Base-by-base conservation (phyloP, 2,329 filamentous ascomycete species). In the Talaromyces amestolkiae region DNA sequence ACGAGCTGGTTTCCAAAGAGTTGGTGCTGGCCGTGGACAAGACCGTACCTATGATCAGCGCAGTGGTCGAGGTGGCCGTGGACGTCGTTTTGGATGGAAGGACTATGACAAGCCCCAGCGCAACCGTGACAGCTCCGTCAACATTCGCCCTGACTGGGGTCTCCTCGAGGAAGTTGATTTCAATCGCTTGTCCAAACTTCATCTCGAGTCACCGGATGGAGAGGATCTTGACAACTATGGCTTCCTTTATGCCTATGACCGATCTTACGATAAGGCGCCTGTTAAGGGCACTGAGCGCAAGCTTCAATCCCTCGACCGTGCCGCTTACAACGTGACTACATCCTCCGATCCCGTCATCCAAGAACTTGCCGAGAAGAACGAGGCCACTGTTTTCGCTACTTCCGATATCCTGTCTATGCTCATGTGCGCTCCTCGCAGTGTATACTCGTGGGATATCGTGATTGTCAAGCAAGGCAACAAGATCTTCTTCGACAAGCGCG, bases 161-260 rank as follows among this genome's bases (percentile, higher is more conserved):
- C 87, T 99, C 82, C 84, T 97, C 74, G 95, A 99, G 83, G 95
- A 99, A 85, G 97, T 99, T 78, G 95, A 99, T 80, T 99, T 96
- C 83, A 94, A 92, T 83, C 91, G 95, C 71, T 87, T 99, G 72
- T 86, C 87, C 72, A 99, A 99, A 86, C 87, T 99, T 74, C 99
- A 97, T 82, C 86, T 99, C 68, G 95, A 98, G 74, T 89, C 93
- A 17, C 92, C 94, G 71, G 92, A 96, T 61, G 95, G 95, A 75
- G 95, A 99, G 82, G 95, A 99, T 75, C 82, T 99, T 68, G 94
- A 97, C 72, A 89, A 87, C 79, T 98, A 97, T 79, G 95, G 95
- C 70, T 99, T 98, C 89, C 86, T 99, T 64, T 94, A 98, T 88
- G 92, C 95, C 86, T 99, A 99, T 81, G 95, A 99, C 83, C 91